Conservation (phyloP, 768 basidiomycete genomes). For the Podaxis sp. region DNA sequence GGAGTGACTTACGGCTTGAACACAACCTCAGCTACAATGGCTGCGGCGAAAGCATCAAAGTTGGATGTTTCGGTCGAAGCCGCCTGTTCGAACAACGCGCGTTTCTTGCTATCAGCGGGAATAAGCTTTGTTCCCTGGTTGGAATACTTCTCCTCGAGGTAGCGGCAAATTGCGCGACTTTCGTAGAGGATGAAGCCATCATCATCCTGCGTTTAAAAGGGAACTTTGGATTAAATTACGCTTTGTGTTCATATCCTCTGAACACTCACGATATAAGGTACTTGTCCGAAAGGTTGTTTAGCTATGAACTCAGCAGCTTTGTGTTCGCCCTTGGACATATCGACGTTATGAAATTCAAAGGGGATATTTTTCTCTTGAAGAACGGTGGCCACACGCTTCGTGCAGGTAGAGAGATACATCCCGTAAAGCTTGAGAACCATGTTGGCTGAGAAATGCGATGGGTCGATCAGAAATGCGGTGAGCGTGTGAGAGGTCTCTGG, state of each 20-base stretch:
- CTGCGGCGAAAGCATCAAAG: conserved; percentile 39
- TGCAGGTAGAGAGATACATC: conserved; percentile 35
- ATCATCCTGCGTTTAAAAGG: conserved; percentile 35
- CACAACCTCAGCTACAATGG: neutral
- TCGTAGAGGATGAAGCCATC: conserved; percentile 62
- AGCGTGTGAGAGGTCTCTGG: neutral
- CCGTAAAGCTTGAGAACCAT: conserved; percentile 37
- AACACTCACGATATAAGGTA: conserved; percentile 39
- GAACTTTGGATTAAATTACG: conserved; percentile 27
- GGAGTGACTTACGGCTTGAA: neutral
- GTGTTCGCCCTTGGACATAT: conserved; percentile 35
- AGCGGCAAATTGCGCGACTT: conserved; percentile 56
- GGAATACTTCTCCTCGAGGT: conserved; percentile 51
- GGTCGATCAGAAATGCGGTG: neutral
- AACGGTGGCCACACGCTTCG: conserved; percentile 41
- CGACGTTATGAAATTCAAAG: conserved; percentile 38
- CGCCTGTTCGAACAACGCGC: conserved; percentile 41
- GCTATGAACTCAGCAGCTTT: conserved; percentile 32
- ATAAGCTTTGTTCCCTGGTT: conserved; percentile 45
- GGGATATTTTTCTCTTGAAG: conserved; percentile 44
- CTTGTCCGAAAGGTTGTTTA: conserved; percentile 52
- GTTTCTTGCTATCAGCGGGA: conserved; percentile 36
- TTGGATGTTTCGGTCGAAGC: conserved; percentile 47
- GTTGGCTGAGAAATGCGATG: neutral
- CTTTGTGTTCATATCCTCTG: neutral